Conservation (phyloP, 2,329 filamentous ascomycete genomes). For the Erysiphe pulchra region DNA sequence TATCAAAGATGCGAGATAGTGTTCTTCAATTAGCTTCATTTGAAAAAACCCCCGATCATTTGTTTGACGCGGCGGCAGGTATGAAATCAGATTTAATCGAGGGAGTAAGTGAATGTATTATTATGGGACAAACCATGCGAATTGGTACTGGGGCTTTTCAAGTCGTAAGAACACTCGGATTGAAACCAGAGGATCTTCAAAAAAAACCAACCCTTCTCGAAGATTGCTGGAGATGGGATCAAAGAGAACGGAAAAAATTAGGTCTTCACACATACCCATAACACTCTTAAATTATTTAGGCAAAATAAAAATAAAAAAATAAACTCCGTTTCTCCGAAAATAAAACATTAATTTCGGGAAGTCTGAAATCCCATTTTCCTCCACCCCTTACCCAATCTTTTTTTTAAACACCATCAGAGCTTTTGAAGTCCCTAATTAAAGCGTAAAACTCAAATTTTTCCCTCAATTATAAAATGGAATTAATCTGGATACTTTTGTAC, state of each 20-base stretch:
- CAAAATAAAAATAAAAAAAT: too few relatives aligned
- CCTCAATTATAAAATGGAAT: too few relatives aligned
- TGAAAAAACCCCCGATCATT: slow-evolving; percentile 91
- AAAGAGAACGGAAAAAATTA: slow-evolving; percentile 9
- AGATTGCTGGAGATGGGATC: slow-evolving; percentile 27
- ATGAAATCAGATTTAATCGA: slow-evolving; percentile 86
- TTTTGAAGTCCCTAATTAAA: too few relatives aligned
- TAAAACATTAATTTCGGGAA: too few relatives aligned
- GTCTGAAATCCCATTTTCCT: too few relatives aligned
- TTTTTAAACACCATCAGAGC: too few relatives aligned
- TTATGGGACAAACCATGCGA: slow-evolving; percentile 87
- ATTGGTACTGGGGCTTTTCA: slow-evolving; percentile 84
- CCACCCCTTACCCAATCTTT: too few relatives aligned
- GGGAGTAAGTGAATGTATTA: slow-evolving; percentile 89
- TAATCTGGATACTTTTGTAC: too few relatives aligned
- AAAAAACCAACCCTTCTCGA: slow-evolving; percentile 39
- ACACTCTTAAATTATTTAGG: too few relatives aligned
- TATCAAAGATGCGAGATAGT: slow-evolving; percentile 87
- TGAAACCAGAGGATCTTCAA: slow-evolving; percentile 28
- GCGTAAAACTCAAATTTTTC: too few relatives aligned
- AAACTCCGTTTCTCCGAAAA: too few relatives aligned
- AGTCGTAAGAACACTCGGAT: slow-evolving; percentile 52
- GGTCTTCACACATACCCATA: too few relatives aligned
- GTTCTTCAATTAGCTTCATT: slow-evolving; percentile 88
- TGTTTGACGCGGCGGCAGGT: slow-evolving; percentile 79